Evolutionary conservation across 352 stramenopile genomes (phyloP), one percentile per base, ranked within the genome.

Genomic region (Globisporangium orthogonon): DNA sequence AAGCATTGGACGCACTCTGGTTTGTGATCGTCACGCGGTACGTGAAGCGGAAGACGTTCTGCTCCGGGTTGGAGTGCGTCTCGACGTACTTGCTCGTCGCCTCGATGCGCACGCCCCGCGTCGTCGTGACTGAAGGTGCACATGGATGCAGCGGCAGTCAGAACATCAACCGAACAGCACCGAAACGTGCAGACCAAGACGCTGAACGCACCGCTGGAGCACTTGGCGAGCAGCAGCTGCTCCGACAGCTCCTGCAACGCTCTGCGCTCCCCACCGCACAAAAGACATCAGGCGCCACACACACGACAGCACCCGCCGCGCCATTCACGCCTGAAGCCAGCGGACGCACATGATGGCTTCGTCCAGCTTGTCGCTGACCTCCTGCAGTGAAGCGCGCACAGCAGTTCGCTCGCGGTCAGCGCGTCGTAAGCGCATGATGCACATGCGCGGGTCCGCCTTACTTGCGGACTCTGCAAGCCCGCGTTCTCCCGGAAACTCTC

Each of bases 21-120:
- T 92, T 91, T 18, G 76, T 87, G 60, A 92, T 89, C 47, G 74
- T 86, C 30, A 92, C 58, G 48, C 83, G 78, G 50, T 92, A 92
- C 52, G 78, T 88, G 62, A 87, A 92, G 53, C 80, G 77, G 67
- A 78, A 92, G 39, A 70, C 70, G 41, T 76, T 69, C 17, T 74
- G 56, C 48, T 67, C 59, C 6, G 77, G 74, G 40, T 77, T 73
- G 47, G 77, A 89, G 52, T 81, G 67, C 15, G 49, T 73, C 52
- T 73, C 52, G 51, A 92, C 64, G 59, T 86, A 87, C 59, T 89
- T 76, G 54, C 78, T 87, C 50, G 82, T 89, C 15, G 77, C 82
- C 56, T 92, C 82, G 33, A 91, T 75, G 44, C 73, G 69, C n/a
- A 92, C 56, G 52, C 78, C 73, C 44, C 84, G 61, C 14, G 78